phyloP scores from a whole-genome alignment of 2,329 filamentous ascomycete genomes.

The Pseudogymnoascus sp. region DNA sequence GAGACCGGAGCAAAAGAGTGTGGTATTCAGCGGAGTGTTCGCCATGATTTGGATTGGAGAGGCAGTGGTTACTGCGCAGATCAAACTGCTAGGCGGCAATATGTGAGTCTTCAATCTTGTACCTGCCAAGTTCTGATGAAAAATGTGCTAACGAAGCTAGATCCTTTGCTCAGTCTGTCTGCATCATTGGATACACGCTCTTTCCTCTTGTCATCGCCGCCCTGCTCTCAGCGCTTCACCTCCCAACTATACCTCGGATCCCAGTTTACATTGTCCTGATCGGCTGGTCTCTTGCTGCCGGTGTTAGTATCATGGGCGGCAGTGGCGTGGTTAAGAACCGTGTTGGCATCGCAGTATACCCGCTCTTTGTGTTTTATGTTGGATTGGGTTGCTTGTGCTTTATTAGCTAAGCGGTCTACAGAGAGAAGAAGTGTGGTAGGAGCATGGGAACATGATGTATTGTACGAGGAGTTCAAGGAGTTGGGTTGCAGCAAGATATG shows the following conservation, averaged over 20 bases:
- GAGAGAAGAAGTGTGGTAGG: neutral
- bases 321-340: conserved; percentile 93
- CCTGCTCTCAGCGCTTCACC: conserved; percentile 71
- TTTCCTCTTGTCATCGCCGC: conserved; percentile 94
- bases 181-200: conserved; percentile 95
- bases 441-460: neutral
- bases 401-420: conserved; percentile 61
- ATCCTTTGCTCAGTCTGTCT: conserved; percentile 94
- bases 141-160: conserved; percentile 41
- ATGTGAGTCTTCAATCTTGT: conserved; percentile 57
- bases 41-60: conserved; percentile 95
- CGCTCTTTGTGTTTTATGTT: conserved; percentile 89
- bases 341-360: conserved; percentile 88
- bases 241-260: conserved; percentile 74
- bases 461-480: conserved; percentile 8
- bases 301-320: conserved; percentile 89
- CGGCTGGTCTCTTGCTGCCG: conserved; percentile 87
- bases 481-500: conserved; percentile 2
- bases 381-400: conserved; percentile 92
- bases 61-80: conserved; percentile 94
- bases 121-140: conserved; percentile 14
- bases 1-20: conserved; percentile 67
- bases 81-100: conserved; percentile 90
- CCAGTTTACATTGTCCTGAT: conserved; percentile 85
- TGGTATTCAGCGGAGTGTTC: conserved; percentile 94